A percentile compares a stretch with the other conserved stretches of the same genome.
Conservation (phyloP, 73 alveolate genomes). For the Stentor coeruleus region DNA sequence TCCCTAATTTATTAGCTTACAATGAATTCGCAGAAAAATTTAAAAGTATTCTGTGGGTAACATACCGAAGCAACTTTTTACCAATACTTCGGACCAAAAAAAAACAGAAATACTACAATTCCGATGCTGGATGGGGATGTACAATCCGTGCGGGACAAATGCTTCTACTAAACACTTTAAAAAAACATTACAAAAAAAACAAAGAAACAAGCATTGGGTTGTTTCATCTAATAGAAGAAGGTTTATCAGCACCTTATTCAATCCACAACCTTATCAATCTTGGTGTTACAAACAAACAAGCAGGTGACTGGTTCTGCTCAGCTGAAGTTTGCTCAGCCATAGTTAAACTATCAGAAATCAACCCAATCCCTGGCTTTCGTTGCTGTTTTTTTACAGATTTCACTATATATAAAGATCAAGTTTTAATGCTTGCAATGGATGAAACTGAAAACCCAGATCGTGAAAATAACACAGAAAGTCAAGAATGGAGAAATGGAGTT, state of each 20-base stretch:
- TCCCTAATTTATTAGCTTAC: too few relatives aligned
- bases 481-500: conserved; percentile 19
- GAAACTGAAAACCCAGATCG: not conserved
- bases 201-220: too few relatives aligned
- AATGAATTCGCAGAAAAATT: not conserved
- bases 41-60: not conserved
- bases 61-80: not conserved
- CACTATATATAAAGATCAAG: not conserved
- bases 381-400: not conserved
- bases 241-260: conserved; percentile 8
- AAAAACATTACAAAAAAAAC: too few relatives aligned
- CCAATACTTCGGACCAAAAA: not conserved
- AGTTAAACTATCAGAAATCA: not conserved
- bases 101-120: not conserved
- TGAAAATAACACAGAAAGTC: not conserved
- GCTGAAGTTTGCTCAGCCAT: not conserved
- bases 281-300: not conserved
- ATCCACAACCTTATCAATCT: conserved; percentile 29
- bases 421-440: not conserved
- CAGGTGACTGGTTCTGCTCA: conserved; percentile 19
- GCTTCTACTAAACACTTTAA: conserved; percentile 47
- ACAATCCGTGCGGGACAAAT: conserved; percentile 63
- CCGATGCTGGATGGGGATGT: conserved; percentile 68
- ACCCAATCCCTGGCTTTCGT: not conserved
- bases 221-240: too few relatives aligned